Base-by-base conservation (phyloP, 1,284 basidiomycete genomes). In the Microbotryum intermedium region DNA sequence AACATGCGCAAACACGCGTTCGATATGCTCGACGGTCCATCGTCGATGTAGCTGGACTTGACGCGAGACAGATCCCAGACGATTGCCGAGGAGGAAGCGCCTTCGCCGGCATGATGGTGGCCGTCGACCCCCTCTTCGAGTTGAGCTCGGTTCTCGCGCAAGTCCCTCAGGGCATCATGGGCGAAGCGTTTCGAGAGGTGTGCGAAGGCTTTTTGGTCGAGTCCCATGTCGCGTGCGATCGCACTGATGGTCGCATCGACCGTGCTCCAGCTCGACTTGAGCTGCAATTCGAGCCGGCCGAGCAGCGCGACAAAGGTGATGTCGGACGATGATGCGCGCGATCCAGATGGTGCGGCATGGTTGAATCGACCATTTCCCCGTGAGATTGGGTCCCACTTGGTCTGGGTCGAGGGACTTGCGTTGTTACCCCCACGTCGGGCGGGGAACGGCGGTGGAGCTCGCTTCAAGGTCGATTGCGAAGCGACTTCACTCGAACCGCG, bases 1-100 rank as follows among this genome's bases (percentile, higher is more conserved):
- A 68, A 65, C 28, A 53, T 45, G 16, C 55, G n/a, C 18, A 68
- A 53, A 3, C 54, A 50, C 23, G 49, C 44, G 20, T 61, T 30
- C 50, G 50, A 50, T 13, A 68, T 43, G n/a, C 51, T 39, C 6
- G 54, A 51, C 0, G 26, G 28, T 4, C 64, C 61, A 6, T 62
- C 48, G 1, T 34, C n/a, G 43, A 55, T 55, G 57, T 56, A 66
- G 7, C 46, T 39, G 2, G 42, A n/a, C 23, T 23, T 25, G 29
- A 67, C 44, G 0, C 47, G 29, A 9, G 57, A 53, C 16, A 53
- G n/a, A 42, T 68, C 66, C 43, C 53, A 63, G 9, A 9, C 49
- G n/a, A 55, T 28, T 21, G 34, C 51, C 8, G 9, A 28, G 4
- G n/a, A n/a, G 10, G 46, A 30, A 8, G 46, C 25, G 1, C 39